phyloP scores from a whole-genome alignment of 164 flowering plant genomes.

The Annona cherimola region DNA sequence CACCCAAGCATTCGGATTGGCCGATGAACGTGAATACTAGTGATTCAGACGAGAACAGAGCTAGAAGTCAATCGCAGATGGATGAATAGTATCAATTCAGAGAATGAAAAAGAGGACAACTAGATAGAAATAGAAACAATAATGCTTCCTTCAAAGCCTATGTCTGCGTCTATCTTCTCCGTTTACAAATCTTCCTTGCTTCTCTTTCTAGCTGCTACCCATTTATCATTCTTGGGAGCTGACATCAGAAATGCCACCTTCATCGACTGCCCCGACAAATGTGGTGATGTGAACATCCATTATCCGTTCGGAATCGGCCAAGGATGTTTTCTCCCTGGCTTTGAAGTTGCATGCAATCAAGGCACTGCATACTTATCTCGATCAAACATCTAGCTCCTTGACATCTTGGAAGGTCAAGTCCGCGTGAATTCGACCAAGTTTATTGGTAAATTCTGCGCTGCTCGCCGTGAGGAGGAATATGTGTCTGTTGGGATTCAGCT shows the following conservation, averaged over 20 bases:
- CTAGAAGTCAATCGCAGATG: no score
- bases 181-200: background rate
- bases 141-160: background rate
- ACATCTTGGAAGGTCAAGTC: conserved; percentile 3
- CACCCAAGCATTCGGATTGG: background rate
- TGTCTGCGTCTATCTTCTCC: background rate
- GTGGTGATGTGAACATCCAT: conserved; percentile 24
- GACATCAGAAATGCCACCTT: background rate
- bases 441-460: background rate
- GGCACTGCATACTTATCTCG: background rate
- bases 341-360: conserved; percentile 9
- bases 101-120: background rate
- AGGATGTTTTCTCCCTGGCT: conserved; percentile 11
- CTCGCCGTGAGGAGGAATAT: background rate
- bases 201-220: background rate
- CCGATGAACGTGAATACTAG: no score
- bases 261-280: conserved; percentile 15
- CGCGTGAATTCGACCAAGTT: background rate
- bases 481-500: background rate
- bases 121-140: background rate
- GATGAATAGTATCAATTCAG: background rate
- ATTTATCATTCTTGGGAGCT: background rate
- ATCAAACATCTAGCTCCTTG: conserved; percentile 5
- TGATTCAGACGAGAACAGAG: no score
- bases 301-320: conserved; percentile 31